Evolutionary conservation across 129 eudicot genomes (phyloP), one percentile per base, ranked within the genome.

Genomic region (Apium graveolens): DNA sequence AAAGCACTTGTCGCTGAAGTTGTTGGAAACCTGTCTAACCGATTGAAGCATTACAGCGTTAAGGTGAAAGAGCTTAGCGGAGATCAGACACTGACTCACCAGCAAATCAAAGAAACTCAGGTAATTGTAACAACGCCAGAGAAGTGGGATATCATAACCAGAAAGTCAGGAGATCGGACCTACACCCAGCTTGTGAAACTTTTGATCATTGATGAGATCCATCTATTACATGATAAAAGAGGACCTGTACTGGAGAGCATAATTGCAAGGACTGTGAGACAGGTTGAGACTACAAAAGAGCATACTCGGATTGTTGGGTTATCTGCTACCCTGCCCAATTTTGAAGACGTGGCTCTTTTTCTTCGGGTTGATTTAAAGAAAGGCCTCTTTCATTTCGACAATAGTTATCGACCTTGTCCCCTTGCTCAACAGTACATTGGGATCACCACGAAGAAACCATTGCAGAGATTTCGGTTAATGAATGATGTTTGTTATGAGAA

Each of bases 1-100:
- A 95, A 91, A 78, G 98, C 97, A 31, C 94, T 95, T 71, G 98
- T 95, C 43, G 97, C 96, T 26, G 98, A 94, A 84, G 93, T 94
- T 26, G 98, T 94, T 14, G 98, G 97, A 34, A 95, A 92, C 69
- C 76, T 95, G 49, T 91, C 99, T 46, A 84, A 90, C 65, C 99
- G 97, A 73, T 81, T 92, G 71, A 81, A 90, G 85, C 81, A 83
- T 4, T 95, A 95, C 80, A 93, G 86, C 43, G 92, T 92, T 76
- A 83, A 79, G 60, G 98, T 94, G 49, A 94, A 81, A 83, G 98
- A 94, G 86, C 72, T 94, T 83, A 95, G 99, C 82, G 99, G 99
- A 79, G 99, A 95, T 74, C 99, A 95, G 75, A 74, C 96, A 44
- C 70, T 95, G 81, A 95, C 96, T 55, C 85, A 91, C 11, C 97